phyloP scores from a whole-genome alignment of 306 rosid species.

The cucumber (Cucumis sativus) region Cucumber_9930_V3 NC_026656.2:2332001-2332500 shows the following conservation, averaged over 20 bases:
- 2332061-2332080: background rate
- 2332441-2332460: background rate
- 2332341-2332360: background rate
- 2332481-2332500: background rate
- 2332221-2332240: background rate
- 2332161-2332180: too few species aligned
- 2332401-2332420: background rate
- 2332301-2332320: background rate
- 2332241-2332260: background rate
- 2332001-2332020: background rate
- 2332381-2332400: background rate
- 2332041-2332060: background rate
- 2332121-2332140: background rate
- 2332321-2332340: background rate
- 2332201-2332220: background rate
- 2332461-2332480: background rate
- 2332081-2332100: background rate
- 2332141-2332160: background rate
- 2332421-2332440: background rate
- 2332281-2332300: background rate
- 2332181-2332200: background rate
- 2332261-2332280: background rate
- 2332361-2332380: background rate
- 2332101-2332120: background rate
- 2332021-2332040: background rate